These are phyloP conservation scores for Cudoniella acicularis DNA, from an alignment of 495 filamentous ascomycete genomes.

Conservation along the genomic window DNA sequence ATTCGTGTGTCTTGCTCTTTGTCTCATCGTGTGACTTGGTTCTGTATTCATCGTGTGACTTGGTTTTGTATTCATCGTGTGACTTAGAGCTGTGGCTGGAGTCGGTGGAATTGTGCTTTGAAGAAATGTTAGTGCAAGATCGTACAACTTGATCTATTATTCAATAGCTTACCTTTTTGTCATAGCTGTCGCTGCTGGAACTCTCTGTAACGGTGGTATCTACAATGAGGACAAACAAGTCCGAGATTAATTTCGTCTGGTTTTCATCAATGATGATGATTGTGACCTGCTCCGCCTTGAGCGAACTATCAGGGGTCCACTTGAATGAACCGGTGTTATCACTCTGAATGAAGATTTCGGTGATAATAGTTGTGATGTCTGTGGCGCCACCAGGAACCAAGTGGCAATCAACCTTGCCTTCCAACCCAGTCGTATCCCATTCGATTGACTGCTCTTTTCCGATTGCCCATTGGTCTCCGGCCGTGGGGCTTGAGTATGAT, in stretches of 20 bases:
- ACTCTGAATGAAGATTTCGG: background rate
- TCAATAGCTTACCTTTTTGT: no score
- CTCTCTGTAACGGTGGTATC: no score
- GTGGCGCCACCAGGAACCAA: background rate
- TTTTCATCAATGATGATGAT: conserved; percentile 1
- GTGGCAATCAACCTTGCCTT: background rate
- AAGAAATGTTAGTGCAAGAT: no score
- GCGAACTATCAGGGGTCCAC: background rate
- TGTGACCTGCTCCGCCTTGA: background rate
- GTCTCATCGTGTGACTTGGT: no score
- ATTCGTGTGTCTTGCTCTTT: no score
- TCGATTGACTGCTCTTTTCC: background rate
- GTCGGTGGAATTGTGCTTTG: no score
- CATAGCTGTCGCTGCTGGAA: no score
- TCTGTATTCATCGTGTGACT: no score
- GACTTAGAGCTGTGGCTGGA: no score
- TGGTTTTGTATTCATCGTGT: no score
- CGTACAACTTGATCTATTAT: no score
- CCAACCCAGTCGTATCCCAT: background rate
- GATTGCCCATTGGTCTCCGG: background rate
- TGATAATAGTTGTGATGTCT: background rate
- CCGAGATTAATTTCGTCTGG: background rate
- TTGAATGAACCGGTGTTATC: background rate
- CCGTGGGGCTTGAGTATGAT: background rate
- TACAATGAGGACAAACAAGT: background rate